Evolutionary conservation across 257 asterid genomes (phyloP), one percentile per base, ranked within the genome.

Genomic region (Solanum pennellii): DNA sequence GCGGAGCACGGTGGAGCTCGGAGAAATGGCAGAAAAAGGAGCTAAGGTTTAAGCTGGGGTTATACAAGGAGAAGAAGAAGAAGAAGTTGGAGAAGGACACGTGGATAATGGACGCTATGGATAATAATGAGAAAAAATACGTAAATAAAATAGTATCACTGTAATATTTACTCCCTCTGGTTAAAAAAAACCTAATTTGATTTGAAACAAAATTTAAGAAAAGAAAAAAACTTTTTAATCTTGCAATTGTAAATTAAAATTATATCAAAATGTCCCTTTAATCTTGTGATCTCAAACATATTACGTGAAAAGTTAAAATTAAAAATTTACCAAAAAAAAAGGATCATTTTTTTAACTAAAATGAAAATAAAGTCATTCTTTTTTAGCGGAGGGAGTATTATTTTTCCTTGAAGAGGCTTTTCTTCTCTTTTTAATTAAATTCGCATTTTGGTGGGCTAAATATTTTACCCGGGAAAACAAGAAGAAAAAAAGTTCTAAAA

Each of bases 31-130:
- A 5, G 68, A 85, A 23, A 6, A 12, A 47, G 20, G 62, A 68
- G 65, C 68, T 5, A 3, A 41, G 82, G 37, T 60, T 75, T 33
- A 72, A 74, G 86, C 73, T 82, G 33, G 39, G 87, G 72, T 37
- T 52, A 45, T 29, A 10, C 68, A 69, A 29, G 86, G 75, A 73
- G 86, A 74, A 74, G 88, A 16, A 88, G 88, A 75, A 14, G 88
- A 77, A 14, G 66, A 14, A 16, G 66, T 3, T 45, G 84, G 31
- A 25, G 42, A 80, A 27, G 18, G 69, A 82, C 88, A 83, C 89
- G 86, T 87, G 79, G 91, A 47, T 18, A 21, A 21, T 21, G 10
- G 42, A 20, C 20, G n/a, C 39, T 83, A 59, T 83, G 89, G 87
- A 87, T 86, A 86, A 83, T 44, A 85, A 73, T 31, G 31, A 9